Base-by-base conservation (phyloP, 208 protist species). In the Trypanosoma lewisi region DNA sequence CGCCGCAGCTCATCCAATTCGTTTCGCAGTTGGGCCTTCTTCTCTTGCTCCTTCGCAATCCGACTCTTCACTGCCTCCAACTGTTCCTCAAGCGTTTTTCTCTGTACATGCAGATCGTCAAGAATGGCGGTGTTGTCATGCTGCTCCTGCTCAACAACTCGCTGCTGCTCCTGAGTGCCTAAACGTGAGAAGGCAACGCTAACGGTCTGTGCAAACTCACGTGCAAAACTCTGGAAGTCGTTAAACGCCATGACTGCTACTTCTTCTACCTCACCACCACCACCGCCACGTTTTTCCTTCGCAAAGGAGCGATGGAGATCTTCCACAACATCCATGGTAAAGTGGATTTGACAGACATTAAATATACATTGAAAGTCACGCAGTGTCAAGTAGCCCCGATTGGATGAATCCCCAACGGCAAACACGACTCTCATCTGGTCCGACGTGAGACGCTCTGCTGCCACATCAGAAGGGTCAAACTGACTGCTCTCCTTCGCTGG, bases 381-480 rank as follows among this genome's bases (percentile, higher is more conserved):
- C 27, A 82, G 34, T 19, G 48, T 59, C 30, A 86, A 50, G 37
- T 67, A 70, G 11, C 76, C 80, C 7, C 48, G 52, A 0, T 70
- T 54, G 6, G 25, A 36, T 16, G 51, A 11, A 49, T 86, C 80
- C 25, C 63, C 74, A 6, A 82, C 45, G 2, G 36, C 57, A 48
- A 87, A 89, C 30, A 92, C 70, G 50, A 78, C 80, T 58, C 85
- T 80, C 36, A 87, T 68, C 37, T 82, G 73, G 54, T 92, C 75
- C 36, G 68, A 77, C 28, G 75, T 78, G 27, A 75, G 80, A 45
- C 68, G 63, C 54, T 86, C 82, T n/a, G 4, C 42, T 28, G 7
- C 25, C 4, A 17, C n/a, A 52, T 2, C 2, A 27, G 12, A 27
- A 63, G 0, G 7, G n/a, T 41, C 14, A 56, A 17, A 42, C 31